Evolutionary conservation across 2,329 filamentous ascomycete species (phyloP).

Genomic region (Pseudovirgaria hyperparasitica): DNA sequence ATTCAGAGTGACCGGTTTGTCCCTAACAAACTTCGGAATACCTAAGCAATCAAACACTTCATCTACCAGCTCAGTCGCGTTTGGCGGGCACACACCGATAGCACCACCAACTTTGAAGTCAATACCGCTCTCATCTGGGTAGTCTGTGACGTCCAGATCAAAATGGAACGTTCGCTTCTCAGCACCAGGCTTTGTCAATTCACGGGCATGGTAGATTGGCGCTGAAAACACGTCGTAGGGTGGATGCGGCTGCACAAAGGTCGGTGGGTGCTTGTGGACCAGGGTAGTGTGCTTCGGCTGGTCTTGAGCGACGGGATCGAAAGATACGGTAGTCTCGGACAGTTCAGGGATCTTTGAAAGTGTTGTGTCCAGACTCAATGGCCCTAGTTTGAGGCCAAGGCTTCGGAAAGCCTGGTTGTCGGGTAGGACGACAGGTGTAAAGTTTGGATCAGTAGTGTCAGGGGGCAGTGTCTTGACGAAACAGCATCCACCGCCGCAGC

Average conservation of each 20-base stretch:
- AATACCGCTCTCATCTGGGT: slow-evolving; percentile 68
- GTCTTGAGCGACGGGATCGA: slow-evolving; percentile 43
- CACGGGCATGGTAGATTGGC: slow-evolving; percentile 71
- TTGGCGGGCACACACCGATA: slow-evolving; percentile 85
- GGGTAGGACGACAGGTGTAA: slow-evolving; percentile 43
- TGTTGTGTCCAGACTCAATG: slow-evolving; percentile 55
- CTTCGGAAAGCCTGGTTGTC: slow-evolving; percentile 77
- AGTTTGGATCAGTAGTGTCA: slow-evolving; percentile 30
- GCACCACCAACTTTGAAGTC: slow-evolving; percentile 97
- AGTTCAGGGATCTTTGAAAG: slow-evolving; percentile 60
- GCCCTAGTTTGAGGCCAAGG: slow-evolving; percentile 62
- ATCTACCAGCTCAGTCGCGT: slow-evolving; percentile 63
- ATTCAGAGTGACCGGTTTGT: slow-evolving; percentile 68
- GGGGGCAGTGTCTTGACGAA: slow-evolving; percentile 42
- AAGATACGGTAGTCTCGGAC: slow-evolving; percentile 62
- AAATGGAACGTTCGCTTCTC: slow-evolving; percentile 98
- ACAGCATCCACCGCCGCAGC: slow-evolving; percentile 54
- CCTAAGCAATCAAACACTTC: slow-evolving; percentile 72
- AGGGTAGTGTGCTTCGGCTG: slow-evolving; percentile 28
- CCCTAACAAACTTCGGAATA: slow-evolving; percentile 68
- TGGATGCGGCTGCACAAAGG: slow-evolving; percentile 86
- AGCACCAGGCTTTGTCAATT: slow-evolving; percentile 75
- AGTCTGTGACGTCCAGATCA: slow-evolving; percentile 90
- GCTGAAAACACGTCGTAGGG: slow-evolving; percentile 87
- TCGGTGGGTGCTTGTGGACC: slow-evolving; percentile 56